phyloP scores from a whole-genome alignment of 129 eudicot genomes.

The Saussurea involucrata region DNA sequence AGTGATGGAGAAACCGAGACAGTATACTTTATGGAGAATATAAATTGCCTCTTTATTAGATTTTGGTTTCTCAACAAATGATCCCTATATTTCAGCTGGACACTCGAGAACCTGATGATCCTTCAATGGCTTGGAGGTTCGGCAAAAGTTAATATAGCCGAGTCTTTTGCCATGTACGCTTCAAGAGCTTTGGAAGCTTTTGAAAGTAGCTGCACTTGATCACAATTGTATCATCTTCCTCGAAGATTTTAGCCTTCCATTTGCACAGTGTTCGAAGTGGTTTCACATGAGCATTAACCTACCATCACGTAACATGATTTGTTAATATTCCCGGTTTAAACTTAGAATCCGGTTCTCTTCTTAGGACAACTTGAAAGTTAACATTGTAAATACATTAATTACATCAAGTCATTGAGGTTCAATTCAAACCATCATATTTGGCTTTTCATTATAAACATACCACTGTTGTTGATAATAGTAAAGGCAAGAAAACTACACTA shows the following conservation, averaged over 20 bases:
- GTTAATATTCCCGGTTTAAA: neutral
- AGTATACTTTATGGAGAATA: too few species aligned
- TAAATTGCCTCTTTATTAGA: too few species aligned
- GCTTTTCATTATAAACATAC: neutral
- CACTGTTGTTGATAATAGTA: neutral
- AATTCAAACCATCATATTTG: neutral
- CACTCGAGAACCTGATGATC: too few species aligned
- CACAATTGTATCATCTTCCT: slow-evolving; percentile 78
- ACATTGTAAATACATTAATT: neutral
- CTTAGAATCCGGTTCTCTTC: neutral
- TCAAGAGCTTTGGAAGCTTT: slow-evolving; percentile 67
- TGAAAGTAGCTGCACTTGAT: slow-evolving; percentile 63
- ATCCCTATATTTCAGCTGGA: too few species aligned
- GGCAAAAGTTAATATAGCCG: too few species aligned
- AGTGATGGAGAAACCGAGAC: too few species aligned
- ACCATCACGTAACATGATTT: slow-evolving; percentile 22
- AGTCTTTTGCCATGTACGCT: slow-evolving; percentile 49
- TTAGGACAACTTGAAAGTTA: neutral
- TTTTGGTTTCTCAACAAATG: too few species aligned
- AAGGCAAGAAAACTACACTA: neutral
- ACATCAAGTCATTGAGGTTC: neutral
- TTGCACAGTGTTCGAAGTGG: slow-evolving; percentile 81
- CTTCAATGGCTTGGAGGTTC: too few species aligned
- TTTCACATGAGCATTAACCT: slow-evolving; percentile 94
- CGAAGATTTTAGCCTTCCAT: slow-evolving; percentile 57